A percentile compares a stretch with the other conserved stretches of the same genome.
phyloP scores from a whole-genome alignment of 2,329 filamentous ascomycete species.

The Nannizziopsis barbatae region DNA sequence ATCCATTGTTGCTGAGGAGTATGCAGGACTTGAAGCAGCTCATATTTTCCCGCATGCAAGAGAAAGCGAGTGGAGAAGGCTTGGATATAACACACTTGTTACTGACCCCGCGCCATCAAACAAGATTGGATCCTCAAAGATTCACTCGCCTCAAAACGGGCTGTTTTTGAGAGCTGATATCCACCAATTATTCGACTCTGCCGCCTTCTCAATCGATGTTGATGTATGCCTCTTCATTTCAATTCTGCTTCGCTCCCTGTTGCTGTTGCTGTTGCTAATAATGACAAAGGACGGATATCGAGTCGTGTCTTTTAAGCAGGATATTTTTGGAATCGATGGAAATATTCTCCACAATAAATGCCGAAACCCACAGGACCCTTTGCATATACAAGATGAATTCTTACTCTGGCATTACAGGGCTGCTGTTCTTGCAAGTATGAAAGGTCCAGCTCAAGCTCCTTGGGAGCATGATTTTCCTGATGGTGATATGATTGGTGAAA shows the following conservation, averaged over 20 bases:
- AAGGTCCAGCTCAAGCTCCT: conserved; percentile 11
- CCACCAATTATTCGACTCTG: conserved; percentile 19
- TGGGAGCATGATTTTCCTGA: conserved; percentile 16
- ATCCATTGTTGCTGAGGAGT: no score
- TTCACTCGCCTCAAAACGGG: conserved; percentile 24
- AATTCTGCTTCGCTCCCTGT: conserved; percentile 4
- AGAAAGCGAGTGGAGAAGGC: conserved; percentile 16
- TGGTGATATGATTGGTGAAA: conserved; percentile 20
- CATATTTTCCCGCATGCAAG: conserved; percentile 21
- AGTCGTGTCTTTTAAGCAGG: conserved; percentile 18
- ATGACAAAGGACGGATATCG: conserved; percentile 20
- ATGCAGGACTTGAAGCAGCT: conserved; percentile 16
- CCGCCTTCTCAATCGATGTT: conserved; percentile 20
- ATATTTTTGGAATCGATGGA: conserved; percentile 13
- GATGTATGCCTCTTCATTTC: conserved; percentile 13
- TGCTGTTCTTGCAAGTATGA: conserved; percentile 17
- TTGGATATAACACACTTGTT: background rate
- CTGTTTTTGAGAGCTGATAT: conserved; percentile 17
- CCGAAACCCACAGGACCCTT: background rate
- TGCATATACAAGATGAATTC: conserved; percentile 15
- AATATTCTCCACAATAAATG: background rate
- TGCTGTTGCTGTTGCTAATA: background rate
- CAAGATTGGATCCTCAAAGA: conserved; percentile 11
- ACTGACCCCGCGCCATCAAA: conserved; percentile 7
- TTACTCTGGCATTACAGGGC: conserved; percentile 19